A percentile compares a stretch with the other conserved stretches of the same genome.
These are phyloP conservation scores for Euphorbia lathyris DNA, from an alignment of 345 rosid genomes.

Conservation along the genomic window DNA sequence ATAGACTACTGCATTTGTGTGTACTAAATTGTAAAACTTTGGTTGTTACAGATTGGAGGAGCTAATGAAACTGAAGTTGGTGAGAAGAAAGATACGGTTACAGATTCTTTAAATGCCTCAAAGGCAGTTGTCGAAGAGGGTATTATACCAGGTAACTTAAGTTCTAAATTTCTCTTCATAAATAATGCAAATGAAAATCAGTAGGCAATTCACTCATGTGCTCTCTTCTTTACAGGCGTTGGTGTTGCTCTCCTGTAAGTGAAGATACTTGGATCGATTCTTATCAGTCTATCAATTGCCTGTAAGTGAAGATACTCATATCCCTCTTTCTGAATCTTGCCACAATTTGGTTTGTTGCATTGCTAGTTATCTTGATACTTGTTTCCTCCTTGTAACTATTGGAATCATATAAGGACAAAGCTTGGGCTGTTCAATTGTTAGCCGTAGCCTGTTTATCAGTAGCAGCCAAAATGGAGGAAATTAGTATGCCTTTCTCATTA, in stretches of 20 bases:
- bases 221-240: constrained; percentile 50
- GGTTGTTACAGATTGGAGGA: no score
- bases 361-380: not conserved
- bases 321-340: not conserved
- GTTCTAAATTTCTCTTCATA: no score
- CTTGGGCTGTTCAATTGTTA: constrained; percentile 59
- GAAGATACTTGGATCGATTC: constrained; percentile 69
- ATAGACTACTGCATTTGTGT: no score
- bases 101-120: constrained; percentile 92
- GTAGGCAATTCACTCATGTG: no score
- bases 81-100: constrained; percentile 95
- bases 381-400: not conserved
- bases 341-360: not conserved
- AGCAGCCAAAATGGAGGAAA: constrained; percentile 71
- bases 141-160: constrained; percentile 85
- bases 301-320: constrained; percentile 45
- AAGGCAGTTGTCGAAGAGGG: constrained; percentile 99
- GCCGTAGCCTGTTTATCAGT: constrained; percentile 69
- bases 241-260: constrained; percentile 93
- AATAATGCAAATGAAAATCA: not conserved
- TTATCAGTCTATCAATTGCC: constrained; percentile 58
- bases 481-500: constrained; percentile 46
- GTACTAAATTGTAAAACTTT: no score
- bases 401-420: constrained; percentile 46
- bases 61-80: no score